Percentiles rank a stretch among this genome's conserved stretches.
These are phyloP conservation scores for Acer saccharum DNA, from an alignment of 345 rosid species.

Conservation along the genomic window DNA sequence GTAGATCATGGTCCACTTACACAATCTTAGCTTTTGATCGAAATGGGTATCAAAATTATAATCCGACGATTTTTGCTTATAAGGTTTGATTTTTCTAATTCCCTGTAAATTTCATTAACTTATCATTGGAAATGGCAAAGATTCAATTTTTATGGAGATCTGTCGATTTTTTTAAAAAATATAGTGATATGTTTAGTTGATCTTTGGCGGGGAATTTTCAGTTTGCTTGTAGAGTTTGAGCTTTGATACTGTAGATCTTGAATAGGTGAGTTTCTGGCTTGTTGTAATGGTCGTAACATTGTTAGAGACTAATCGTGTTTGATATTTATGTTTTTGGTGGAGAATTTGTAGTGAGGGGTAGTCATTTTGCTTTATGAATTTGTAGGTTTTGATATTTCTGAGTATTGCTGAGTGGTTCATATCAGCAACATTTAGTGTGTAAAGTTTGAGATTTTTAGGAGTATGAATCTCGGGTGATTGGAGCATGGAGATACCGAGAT, in stretches of 20 bases:
- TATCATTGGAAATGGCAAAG: neutral
- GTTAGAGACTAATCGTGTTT: neutral
- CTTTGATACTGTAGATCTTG: conserved; percentile 17
- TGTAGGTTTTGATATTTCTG: conserved; percentile 17
- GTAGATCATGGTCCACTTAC: conserved; percentile 2
- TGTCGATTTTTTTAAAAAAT: conserved; percentile 2
- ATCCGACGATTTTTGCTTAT: neutral
- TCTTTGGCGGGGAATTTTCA: neutral
- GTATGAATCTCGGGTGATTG: neutral
- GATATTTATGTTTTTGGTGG: conserved; percentile 2
- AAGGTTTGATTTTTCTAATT: conserved; percentile 1
- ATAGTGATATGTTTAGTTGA: neutral
- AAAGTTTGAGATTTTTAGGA: conserved; percentile 7
- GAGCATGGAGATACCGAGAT: conserved; percentile 11
- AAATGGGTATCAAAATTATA: neutral
- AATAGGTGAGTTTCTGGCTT: neutral
- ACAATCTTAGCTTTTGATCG: neutral
- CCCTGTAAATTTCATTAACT: neutral
- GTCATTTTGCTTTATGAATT: conserved; percentile 10
- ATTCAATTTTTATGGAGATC: conserved; percentile 20
- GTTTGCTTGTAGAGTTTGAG: neutral
- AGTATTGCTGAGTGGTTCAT: conserved; percentile 15
- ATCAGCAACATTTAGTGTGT: neutral
- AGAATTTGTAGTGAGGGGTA: neutral
- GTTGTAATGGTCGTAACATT: neutral